Evolutionary conservation across 768 basidiomycete species (phyloP).

Genomic region (Mycena vulgaris): DNA sequence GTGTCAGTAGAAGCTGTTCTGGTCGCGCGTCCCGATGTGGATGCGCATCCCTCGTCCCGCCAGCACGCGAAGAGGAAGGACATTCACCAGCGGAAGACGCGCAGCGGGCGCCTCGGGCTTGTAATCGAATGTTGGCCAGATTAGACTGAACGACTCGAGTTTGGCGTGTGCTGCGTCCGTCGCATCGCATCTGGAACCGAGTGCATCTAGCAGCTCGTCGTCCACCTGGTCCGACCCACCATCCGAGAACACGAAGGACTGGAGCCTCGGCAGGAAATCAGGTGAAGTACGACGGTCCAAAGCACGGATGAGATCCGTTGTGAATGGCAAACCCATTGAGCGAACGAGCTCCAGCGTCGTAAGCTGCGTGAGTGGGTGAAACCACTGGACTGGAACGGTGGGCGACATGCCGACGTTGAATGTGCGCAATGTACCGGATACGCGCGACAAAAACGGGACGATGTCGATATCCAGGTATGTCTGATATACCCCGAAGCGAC

Average conservation of each 20-base stretch:
- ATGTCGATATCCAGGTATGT: not conserved
- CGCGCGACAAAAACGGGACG: constrained; percentile 10
- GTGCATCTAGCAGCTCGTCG: constrained; percentile 16
- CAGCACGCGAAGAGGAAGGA: constrained; percentile 13
- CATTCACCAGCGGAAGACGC: constrained; percentile 16
- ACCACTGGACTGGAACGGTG: constrained; percentile 17
- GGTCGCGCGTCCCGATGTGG: constrained; percentile 16
- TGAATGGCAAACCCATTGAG: not conserved
- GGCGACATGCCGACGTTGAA: constrained; percentile 21
- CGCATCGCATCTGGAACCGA: constrained; percentile 23
- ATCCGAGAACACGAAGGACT: constrained; percentile 3
- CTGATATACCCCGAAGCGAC: not conserved
- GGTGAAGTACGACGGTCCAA: constrained; percentile 17
- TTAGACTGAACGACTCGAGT: constrained; percentile 19
- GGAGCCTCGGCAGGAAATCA: constrained; percentile 23
- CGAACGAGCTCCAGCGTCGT: constrained; percentile 18
- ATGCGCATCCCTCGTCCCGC: constrained; percentile 15
- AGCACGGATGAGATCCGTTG: constrained; percentile 2
- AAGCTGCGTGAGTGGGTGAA: not conserved
- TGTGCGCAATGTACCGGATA: constrained; percentile 6
- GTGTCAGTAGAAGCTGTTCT: constrained; percentile 15
- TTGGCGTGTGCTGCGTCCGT: constrained; percentile 8
- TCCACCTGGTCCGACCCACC: constrained; percentile 12
- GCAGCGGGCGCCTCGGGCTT: not conserved
- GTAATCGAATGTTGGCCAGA: constrained; percentile 17